Percentiles rank a stretch among this genome's conserved stretches.
Evolutionary conservation across 2,329 filamentous ascomycete genomes (phyloP).

Genomic region (Calonectria fujianensis): DNA sequence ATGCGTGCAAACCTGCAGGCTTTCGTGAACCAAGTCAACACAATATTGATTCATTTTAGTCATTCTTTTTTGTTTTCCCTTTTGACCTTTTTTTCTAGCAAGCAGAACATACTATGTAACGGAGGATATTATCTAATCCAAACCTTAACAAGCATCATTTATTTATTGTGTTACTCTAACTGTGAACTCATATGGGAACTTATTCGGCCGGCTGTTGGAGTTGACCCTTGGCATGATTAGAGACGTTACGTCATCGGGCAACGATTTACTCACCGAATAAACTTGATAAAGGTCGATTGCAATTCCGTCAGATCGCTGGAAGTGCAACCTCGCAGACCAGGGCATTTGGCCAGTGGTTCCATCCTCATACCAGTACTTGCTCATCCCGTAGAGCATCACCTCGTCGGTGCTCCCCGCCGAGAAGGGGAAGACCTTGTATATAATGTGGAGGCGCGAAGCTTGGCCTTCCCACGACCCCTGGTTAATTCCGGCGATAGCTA

Average conservation of each 20-base stretch:
- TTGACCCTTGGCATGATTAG: neutral
- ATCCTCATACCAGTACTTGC: constrained; percentile 20
- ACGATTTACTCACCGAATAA: neutral
- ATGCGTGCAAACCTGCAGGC: no score
- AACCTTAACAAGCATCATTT: neutral
- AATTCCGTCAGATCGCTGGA: constrained; percentile 4
- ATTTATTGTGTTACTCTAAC: neutral
- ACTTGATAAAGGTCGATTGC: constrained; percentile 14
- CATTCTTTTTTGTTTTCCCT: no score
- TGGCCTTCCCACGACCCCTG: constrained; percentile 8
- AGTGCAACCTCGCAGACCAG: constrained; percentile 15
- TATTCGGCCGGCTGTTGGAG: constrained; percentile 7
- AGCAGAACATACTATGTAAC: no score
- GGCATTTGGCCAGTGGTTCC: constrained; percentile 7
- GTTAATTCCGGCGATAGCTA: constrained; percentile 18
- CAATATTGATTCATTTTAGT: no score
- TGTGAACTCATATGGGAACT: neutral
- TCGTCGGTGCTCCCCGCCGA: neutral
- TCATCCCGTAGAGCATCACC: constrained; percentile 22
- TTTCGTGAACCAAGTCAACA: no score
- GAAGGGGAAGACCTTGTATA: constrained; percentile 14
- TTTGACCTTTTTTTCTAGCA: no score
- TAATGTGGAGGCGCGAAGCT: constrained; percentile 4
- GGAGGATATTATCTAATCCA: neutral
- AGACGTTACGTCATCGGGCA: neutral